phyloP scores from a whole-genome alignment of 2,329 filamentous ascomycete species.

The Hypoxylon sp. region DNA sequence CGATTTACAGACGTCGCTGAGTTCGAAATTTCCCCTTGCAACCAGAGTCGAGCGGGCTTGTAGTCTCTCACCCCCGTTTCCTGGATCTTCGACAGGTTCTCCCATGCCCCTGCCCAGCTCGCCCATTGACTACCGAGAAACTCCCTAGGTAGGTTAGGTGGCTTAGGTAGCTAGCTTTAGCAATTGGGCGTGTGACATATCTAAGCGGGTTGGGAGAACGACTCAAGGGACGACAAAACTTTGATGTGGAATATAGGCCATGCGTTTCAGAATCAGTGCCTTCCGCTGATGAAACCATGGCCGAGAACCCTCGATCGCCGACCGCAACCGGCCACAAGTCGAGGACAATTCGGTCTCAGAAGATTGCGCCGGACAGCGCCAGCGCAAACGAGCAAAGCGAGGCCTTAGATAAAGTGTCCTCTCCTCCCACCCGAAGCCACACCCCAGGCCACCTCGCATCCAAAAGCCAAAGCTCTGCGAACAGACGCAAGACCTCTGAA shows the following conservation, averaged over 20 bases:
- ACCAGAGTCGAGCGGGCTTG: constrained; percentile 2
- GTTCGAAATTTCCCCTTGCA: not conserved
- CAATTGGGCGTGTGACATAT: constrained; percentile 31
- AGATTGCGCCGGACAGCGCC: constrained; percentile 58
- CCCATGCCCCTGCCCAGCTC: constrained; percentile 32
- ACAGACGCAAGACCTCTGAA: constrained; percentile 64
- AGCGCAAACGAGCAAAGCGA: constrained; percentile 52
- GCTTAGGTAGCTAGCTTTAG: constrained; percentile 33
- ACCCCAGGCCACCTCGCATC: constrained; percentile 72
- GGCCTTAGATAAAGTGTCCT: constrained; percentile 52
- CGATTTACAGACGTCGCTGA: constrained; percentile 6
- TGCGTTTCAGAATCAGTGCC: constrained; percentile 35
- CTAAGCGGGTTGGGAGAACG: constrained; percentile 13
- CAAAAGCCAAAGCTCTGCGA: constrained; percentile 62
- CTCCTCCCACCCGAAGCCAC: constrained; percentile 64
- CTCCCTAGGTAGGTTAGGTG: constrained; percentile 31
- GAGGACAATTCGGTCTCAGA: constrained; percentile 66
- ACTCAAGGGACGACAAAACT: constrained; percentile 6
- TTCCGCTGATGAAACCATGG: constrained; percentile 45
- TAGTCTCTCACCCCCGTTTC: constrained; percentile 10
- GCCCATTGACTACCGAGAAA: constrained; percentile 31
- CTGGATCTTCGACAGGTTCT: constrained; percentile 6
- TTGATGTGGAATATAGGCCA: constrained; percentile 32
- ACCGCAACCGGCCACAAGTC: constrained; percentile 54
- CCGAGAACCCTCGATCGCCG: constrained; percentile 51